Evolutionary conservation across 139 green algal species (phyloP).

Genomic region (Picochlorum sp.): DNA sequence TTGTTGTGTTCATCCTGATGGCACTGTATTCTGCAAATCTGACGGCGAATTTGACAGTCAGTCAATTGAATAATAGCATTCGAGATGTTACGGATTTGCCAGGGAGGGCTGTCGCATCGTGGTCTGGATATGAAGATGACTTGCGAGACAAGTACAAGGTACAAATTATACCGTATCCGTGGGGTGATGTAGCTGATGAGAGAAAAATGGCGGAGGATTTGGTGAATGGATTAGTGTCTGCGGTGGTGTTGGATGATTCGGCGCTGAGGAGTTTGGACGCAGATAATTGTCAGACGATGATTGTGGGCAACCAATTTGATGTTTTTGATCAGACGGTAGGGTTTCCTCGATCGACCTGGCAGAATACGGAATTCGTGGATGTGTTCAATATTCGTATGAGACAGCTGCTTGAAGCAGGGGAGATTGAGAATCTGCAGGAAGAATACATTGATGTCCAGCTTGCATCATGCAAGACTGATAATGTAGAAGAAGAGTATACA

Average conservation of each 20-base stretch:
- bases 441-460: background rate
- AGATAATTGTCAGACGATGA: background rate
- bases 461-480: background rate
- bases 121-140: background rate
- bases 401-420: background rate
- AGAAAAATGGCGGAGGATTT: background rate
- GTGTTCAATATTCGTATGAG: background rate
- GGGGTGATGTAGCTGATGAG: slow-evolving; percentile 6
- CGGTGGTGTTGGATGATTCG: background rate
- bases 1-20: slow-evolving; percentile 3
- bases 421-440: background rate
- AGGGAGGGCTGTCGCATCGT: slow-evolving; percentile 5
- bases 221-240: background rate
- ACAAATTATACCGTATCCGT: background rate
- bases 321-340: background rate
- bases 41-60: slow-evolving; percentile 12
- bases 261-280: background rate
- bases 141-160: slow-evolving; percentile 5
- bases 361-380: background rate
- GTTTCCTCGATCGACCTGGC: background rate
- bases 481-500: background rate
- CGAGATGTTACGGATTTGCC: background rate
- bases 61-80: slow-evolving; percentile 1
- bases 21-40: slow-evolving; percentile 8
- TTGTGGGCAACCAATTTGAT: background rate